phyloP scores from a whole-genome alignment of 805 yeast species.

The Torulaspora maleeae region DNA sequence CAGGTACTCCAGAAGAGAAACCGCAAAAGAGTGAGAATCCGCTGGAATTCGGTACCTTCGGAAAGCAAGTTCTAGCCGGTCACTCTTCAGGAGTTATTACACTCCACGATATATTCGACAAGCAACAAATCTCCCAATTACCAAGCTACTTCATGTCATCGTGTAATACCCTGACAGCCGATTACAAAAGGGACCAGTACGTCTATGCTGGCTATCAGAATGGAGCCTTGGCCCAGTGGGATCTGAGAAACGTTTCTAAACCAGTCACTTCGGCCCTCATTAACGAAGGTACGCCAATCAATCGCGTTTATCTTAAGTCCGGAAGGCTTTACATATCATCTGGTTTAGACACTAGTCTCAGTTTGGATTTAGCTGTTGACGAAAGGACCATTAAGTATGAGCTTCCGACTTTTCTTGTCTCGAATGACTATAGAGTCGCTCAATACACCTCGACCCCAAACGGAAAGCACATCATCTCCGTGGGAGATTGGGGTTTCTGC shows the following conservation, averaged over 20 bases:
- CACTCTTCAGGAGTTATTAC: constrained; percentile 39
- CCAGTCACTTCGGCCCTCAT: constrained; percentile 15
- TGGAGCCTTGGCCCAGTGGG: constrained; percentile 42
- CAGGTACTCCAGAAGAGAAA: not conserved
- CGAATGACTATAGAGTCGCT: constrained; percentile 20
- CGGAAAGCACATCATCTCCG: constrained; percentile 13
- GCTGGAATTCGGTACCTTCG: constrained; percentile 48
- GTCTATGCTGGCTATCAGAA: constrained; percentile 37
- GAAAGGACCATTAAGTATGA: not conserved
- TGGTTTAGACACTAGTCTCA: constrained; percentile 29
- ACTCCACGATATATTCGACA: constrained; percentile 38
- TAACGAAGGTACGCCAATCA: constrained; percentile 21
- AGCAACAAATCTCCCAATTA: constrained; percentile 24
- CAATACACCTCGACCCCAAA: constrained; percentile 12
- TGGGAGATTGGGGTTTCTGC: constrained; percentile 22
- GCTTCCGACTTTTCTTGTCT: constrained; percentile 20
- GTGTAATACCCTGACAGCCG: constrained; percentile 19
- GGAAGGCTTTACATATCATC: constrained; percentile 34
- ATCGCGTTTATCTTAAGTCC: constrained; percentile 17
- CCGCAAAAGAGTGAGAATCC: constrained; percentile 22
- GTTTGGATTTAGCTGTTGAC: constrained; percentile 5
- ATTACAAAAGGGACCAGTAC: constrained; percentile 2
- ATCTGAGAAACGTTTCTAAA: constrained; percentile 28
- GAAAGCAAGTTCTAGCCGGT: constrained; percentile 43
- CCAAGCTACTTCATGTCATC: constrained; percentile 28